These are phyloP conservation scores for Rubroshorea leprosula DNA, from an alignment of 345 rosid species.

Conservation along the genomic window DNA sequence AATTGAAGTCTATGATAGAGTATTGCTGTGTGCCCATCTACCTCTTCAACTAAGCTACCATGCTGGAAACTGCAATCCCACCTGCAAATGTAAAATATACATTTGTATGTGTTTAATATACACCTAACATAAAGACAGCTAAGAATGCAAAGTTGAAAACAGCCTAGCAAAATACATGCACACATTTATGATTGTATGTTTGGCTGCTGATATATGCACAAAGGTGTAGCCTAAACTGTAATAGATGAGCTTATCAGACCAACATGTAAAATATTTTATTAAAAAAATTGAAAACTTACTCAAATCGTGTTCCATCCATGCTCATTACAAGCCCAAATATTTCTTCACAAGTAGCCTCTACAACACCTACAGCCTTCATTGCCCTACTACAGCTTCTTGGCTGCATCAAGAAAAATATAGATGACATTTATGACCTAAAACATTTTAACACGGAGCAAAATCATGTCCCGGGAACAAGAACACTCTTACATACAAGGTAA, in stretches of 20 bases:
- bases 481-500: constrained; percentile 68
- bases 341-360: constrained; percentile 96
- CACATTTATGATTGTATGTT: background rate
- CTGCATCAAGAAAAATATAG: constrained; percentile 40
- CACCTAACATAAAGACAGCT: background rate
- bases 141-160: background rate
- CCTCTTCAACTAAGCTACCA: constrained; percentile 99
- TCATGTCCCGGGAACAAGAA: constrained; percentile 16
- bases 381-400: constrained; percentile 99
- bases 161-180: background rate
- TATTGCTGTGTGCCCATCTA: constrained; percentile 98
- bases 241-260: background rate
- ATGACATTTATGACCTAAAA: constrained; percentile 21
- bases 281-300: constrained; percentile 61
- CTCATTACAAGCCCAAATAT: constrained; percentile 97
- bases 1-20: constrained; percentile 93
- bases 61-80: constrained; percentile 97
- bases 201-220: too few relatives aligned
- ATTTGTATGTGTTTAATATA: background rate
- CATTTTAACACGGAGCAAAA: constrained; percentile 15
- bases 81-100: constrained; percentile 39
- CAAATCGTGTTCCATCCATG: constrained; percentile 98
- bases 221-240: too few relatives aligned
- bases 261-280: background rate
- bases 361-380: constrained; percentile 99